A percentile compares a stretch with the other conserved stretches of the same genome.
Evolutionary conservation across 1,284 basidiomycete species (phyloP).

Genomic region (Puccinia sorghi): DNA sequence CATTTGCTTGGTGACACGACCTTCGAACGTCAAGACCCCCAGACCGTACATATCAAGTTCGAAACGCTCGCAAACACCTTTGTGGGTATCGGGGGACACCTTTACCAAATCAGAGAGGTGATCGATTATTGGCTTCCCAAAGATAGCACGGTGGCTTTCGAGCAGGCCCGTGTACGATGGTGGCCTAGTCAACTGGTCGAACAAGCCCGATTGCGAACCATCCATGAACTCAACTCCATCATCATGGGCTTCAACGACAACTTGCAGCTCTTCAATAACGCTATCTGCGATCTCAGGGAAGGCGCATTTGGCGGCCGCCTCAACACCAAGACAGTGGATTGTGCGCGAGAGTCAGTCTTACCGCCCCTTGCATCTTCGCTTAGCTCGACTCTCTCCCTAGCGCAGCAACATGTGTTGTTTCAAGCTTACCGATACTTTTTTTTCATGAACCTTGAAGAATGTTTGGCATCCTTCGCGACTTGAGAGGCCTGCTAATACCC

Average conservation of each 20-base stretch:
- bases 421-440: slow-evolving; percentile 13
- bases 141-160: neutral
- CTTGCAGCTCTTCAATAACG: slow-evolving; percentile 34
- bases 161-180: slow-evolving; percentile 21
- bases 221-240: slow-evolving; percentile 29
- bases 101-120: slow-evolving; percentile 44
- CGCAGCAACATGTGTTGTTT: neutral
- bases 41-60: slow-evolving; percentile 22
- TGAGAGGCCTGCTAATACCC: slow-evolving; percentile 9
- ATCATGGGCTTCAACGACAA: slow-evolving; percentile 35
- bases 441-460: slow-evolving; percentile 11
- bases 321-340: slow-evolving; percentile 31
- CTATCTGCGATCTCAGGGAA: slow-evolving; percentile 40
- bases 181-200: slow-evolving; percentile 36
- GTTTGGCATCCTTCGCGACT: slow-evolving; percentile 17
- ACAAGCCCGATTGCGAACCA: slow-evolving; percentile 32
- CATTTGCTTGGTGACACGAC: slow-evolving; percentile 11
- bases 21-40: slow-evolving; percentile 41
- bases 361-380: neutral
- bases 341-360: slow-evolving; percentile 27
- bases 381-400: neutral
- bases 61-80: slow-evolving; percentile 21
- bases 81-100: slow-evolving; percentile 24
- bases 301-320: slow-evolving; percentile 47
- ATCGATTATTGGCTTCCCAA: slow-evolving; percentile 46